Conservation (phyloP, 2,329 filamentous ascomycete species). For the Onygenales sp. region DNA sequence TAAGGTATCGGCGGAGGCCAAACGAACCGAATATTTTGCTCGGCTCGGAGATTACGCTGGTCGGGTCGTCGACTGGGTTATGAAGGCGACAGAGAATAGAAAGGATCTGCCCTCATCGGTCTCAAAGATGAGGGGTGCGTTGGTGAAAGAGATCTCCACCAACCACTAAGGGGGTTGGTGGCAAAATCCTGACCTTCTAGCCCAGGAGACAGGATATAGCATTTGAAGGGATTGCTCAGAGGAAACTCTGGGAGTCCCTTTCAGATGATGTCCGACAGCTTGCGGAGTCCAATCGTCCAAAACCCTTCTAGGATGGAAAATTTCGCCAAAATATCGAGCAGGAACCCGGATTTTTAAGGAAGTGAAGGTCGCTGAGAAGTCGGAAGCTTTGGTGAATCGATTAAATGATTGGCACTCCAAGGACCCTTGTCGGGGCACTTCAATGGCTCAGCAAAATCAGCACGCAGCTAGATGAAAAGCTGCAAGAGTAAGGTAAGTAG, state of each 20-base stretch:
- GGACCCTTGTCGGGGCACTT: neutral
- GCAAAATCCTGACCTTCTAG: slow-evolving; percentile 5
- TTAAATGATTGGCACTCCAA: slow-evolving; percentile 1
- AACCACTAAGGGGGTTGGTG: neutral
- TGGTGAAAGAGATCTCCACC: slow-evolving; percentile 2
- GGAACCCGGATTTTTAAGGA: neutral
- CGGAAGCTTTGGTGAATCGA: neutral
- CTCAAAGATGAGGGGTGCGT: neutral
- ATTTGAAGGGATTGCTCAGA: neutral
- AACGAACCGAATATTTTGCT: neutral
- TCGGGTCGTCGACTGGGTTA: neutral
- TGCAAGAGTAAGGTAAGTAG: neutral
- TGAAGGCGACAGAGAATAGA: neutral
- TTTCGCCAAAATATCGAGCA: slow-evolving; percentile 1
- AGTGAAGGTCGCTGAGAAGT: neutral
- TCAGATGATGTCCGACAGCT: neutral
- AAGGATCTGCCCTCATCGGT: slow-evolving; percentile 1
- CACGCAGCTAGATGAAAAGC: neutral
- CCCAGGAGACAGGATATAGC: neutral
- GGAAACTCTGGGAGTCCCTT: neutral
- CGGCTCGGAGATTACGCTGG: slow-evolving; percentile 1
- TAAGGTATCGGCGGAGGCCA: neutral
- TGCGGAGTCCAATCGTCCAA: neutral
- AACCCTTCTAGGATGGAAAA: neutral
- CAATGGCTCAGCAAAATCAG: neutral